Conservation (phyloP, 495 filamentous ascomycete genomes). For the Talaromyces ruber region DNA sequence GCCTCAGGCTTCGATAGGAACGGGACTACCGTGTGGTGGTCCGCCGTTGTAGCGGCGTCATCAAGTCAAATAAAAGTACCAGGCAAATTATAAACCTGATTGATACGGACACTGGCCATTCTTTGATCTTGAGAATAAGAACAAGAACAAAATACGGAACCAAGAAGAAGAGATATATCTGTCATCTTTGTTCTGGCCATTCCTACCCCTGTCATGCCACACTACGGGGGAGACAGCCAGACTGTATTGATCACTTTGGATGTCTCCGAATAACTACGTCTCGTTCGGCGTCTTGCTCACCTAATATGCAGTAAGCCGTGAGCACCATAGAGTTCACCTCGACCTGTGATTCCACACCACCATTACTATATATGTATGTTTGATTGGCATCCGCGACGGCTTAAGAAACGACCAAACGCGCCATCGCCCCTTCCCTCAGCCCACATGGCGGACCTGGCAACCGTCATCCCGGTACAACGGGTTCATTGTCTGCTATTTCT, state of each 20-base stretch:
- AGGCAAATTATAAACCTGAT: neutral
- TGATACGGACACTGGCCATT: neutral
- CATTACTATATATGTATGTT: neutral
- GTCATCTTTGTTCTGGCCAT: neutral
- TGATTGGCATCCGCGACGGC: neutral
- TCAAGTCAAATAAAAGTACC: neutral
- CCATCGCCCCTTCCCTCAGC: conserved; percentile 1
- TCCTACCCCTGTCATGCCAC: neutral
- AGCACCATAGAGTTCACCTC: neutral
- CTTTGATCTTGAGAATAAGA: neutral
- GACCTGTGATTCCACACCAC: neutral
- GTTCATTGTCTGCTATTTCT: neutral
- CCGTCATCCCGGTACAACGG: conserved; percentile 8
- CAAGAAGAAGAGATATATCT: neutral
- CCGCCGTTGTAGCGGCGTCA: neutral
- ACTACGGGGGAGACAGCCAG: neutral
- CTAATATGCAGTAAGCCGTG: neutral
- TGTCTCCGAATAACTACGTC: neutral
- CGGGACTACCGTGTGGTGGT: no score
- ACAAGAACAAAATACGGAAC: neutral
- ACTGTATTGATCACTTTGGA: neutral
- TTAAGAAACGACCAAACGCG: neutral
- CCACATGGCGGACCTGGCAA: conserved; percentile 8
- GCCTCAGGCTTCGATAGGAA: neutral
- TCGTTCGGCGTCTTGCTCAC: neutral